Conservation (phyloP, 495 filamentous ascomycete species). For the Glutinoglossum americanum region DNA sequence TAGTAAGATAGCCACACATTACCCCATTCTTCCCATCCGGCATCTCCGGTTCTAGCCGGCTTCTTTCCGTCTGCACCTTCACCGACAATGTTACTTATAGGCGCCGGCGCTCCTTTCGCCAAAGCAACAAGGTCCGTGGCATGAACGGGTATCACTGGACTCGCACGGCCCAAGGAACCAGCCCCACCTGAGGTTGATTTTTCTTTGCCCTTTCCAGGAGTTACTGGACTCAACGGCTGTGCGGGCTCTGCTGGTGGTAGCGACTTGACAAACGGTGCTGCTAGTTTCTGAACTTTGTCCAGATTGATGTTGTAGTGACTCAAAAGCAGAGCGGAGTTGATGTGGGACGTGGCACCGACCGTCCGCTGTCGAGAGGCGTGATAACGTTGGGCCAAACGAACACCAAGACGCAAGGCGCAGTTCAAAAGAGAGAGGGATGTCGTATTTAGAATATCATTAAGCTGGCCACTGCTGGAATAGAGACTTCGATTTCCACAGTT, state of each 20-base stretch:
- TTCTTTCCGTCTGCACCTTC: neutral
- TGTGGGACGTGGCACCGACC: conserved; percentile 29
- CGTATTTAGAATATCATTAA: conserved; percentile 73
- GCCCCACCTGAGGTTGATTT: conserved; percentile 22
- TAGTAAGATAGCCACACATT: conserved; percentile 46
- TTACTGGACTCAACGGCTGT: conserved; percentile 24
- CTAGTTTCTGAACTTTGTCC: conserved; percentile 63
- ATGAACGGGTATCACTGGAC: conserved; percentile 34
- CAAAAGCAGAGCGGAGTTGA: conserved; percentile 51
- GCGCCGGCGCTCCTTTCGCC: neutral
- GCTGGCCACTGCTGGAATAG: conserved; percentile 73
- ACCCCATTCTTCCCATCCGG: conserved; percentile 45
- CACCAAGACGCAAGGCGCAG: conserved; percentile 49
- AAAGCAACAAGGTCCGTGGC: conserved; percentile 5
- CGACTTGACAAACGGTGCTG: conserved; percentile 61
- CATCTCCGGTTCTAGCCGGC: conserved; percentile 40
- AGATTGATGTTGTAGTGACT: conserved; percentile 91
- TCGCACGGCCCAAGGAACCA: conserved; percentile 19
- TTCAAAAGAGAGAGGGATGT: conserved; percentile 59
- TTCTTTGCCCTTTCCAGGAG: conserved; percentile 48
- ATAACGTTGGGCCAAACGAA: conserved; percentile 77
- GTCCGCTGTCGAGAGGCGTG: conserved; percentile 63
- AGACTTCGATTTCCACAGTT: conserved; percentile 95
- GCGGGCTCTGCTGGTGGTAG: conserved; percentile 17
- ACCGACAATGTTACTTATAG: neutral